phyloP scores from a whole-genome alignment of 306 rosid species.

The Castanea crenata region DNA sequence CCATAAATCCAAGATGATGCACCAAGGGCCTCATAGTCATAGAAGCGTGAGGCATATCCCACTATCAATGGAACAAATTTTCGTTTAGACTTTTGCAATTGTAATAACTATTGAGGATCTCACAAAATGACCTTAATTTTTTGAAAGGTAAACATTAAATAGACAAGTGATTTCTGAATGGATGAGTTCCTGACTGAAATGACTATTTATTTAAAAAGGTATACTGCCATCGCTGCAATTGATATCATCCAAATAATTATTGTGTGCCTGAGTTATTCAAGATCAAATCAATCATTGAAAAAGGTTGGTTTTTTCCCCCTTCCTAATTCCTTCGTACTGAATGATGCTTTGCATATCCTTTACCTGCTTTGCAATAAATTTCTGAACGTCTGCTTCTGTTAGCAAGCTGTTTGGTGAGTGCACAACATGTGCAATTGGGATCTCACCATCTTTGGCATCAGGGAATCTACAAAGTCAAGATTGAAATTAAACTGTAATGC shows the following conservation, averaged over 20 bases:
- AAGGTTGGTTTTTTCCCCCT: neutral
- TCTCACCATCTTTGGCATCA: constrained; percentile 52
- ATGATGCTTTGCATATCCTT: neutral
- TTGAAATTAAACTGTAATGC: neutral
- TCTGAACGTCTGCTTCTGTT: constrained; percentile 30
- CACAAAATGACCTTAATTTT: neutral
- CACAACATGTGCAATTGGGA: constrained; percentile 53
- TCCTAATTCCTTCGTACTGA: neutral
- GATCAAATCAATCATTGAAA: neutral
- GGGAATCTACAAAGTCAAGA: constrained; percentile 32
- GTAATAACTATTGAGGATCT: neutral
- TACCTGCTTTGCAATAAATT: constrained; percentile 42
- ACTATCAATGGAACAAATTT: neutral
- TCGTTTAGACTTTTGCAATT: neutral
- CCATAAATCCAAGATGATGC: neutral
- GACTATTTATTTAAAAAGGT: neutral
- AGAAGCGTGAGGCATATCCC: neutral
- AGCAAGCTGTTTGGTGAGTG: constrained; percentile 34
- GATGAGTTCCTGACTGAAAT: neutral
- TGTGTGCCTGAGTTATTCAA: neutral
- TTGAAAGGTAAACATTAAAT: neutral
- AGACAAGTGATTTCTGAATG: neutral
- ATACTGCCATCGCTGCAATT: neutral
- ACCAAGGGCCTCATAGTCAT: neutral
- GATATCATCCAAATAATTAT: neutral